Base-by-base conservation (phyloP, 2,329 filamentous ascomycete species). In the Dendryphion nanum region DNA sequence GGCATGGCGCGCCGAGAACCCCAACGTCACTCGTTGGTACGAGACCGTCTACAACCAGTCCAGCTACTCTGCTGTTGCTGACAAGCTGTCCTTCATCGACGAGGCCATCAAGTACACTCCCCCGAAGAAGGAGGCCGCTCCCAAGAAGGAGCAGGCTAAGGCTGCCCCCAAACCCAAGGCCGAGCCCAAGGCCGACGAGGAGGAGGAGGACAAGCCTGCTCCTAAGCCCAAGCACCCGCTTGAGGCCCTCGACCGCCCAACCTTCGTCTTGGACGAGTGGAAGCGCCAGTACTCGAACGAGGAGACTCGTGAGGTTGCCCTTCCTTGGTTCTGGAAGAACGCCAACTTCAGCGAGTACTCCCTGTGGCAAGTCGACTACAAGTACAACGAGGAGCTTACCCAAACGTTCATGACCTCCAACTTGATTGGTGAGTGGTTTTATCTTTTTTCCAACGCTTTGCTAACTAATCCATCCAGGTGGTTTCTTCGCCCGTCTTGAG, bases 261-360 rank as follows among this genome's bases (percentile, higher is more conserved):
- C 84, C 41, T 80, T 95, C 65, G 78, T 85, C 57, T 80, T 98
- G 41, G 93, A 98, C 67, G 93, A 98, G 75, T 95, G 85, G 87
- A 98, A 98, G 86, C 89, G 93, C 66, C 84, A 88, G 72, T 98
- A 95, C 83, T 98, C 93, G 63, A 98, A 98, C 83, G 81, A 85
- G 69, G 89, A 96, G 50, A 90, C 87, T 57, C 80, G 81, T 41
- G 76, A 83, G 50, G 83, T 78, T 50, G 89, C 91, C 60, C 77
- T 97, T 62, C 90, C 91, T 70, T 97, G 86, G 86, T 97, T 98
- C 84, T 98, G 91, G 91, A 83, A 96, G 76, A 89, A 94, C 72
- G 81, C 82, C 73, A 91, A 93, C 66, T 84, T 93, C 58, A 85
- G 89, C 52, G 93, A 98, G 74, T 98, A 93, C 82, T 95, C 89